These are phyloP conservation scores for Moesziomyces aphidis DNA, from an alignment of 1,284 basidiomycete species.

Conservation along the genomic window DNA sequence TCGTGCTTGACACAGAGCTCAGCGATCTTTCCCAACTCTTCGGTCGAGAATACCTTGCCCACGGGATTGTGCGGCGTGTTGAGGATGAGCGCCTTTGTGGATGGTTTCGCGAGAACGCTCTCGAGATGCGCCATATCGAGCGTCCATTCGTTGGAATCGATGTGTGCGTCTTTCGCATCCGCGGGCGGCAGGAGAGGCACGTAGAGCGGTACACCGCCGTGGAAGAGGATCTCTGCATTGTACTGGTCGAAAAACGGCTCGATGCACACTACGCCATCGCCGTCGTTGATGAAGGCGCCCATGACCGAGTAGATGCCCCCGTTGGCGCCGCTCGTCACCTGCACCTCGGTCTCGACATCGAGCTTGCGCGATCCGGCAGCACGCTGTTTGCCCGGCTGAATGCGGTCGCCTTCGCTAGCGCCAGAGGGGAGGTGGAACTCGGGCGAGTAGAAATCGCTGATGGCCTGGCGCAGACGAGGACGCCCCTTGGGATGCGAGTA, in stretches of 20 bases:
- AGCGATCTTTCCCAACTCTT: conserved; percentile 86
- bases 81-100: conserved; percentile 75
- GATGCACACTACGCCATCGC: conserved; percentile 96
- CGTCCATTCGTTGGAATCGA: conserved; percentile 69
- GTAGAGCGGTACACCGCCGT: conserved; percentile 85
- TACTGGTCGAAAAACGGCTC: conserved; percentile 97
- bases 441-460: conserved; percentile 50
- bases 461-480: conserved; percentile 56
- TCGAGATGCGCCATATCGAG: conserved; percentile 74
- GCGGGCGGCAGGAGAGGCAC: conserved; percentile 90
- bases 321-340: conserved; percentile 92
- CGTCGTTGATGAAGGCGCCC: conserved; percentile 57
- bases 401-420: conserved; percentile 35
- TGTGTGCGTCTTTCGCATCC: conserved; percentile 7
- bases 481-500: conserved; percentile 65
- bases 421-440: conserved; percentile 47
- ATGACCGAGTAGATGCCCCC: conserved; percentile 63
- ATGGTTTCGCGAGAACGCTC: conserved; percentile 79
- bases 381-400: conserved; percentile 35
- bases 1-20: conserved; percentile 90
- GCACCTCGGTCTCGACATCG: conserved; percentile 86
- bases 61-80: conserved; percentile 80
- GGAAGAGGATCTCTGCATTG: conserved; percentile 70
- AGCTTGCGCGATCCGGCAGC: conserved; percentile 74
- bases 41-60: conserved; percentile 84